phyloP scores from a whole-genome alignment of 2,329 filamentous ascomycete species.

The Fusarium miscanthi region DNA sequence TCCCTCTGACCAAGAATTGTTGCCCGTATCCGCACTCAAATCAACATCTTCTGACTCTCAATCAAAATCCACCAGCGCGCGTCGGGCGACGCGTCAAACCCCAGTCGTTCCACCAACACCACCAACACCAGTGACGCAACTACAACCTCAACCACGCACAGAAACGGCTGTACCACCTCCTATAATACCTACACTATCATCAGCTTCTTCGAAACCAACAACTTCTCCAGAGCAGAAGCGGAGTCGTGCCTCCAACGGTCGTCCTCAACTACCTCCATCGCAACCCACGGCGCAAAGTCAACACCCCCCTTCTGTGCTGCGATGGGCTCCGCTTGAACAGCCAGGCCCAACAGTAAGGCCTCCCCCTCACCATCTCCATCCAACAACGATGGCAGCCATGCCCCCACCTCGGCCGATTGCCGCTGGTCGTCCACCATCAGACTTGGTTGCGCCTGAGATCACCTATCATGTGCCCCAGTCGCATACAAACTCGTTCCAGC shows the following conservation, averaged over 20 bases:
- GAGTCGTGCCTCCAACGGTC: constrained; percentile 26
- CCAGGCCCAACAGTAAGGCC: constrained; percentile 29
- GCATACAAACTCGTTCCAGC: constrained; percentile 39
- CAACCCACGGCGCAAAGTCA: constrained; percentile 17
- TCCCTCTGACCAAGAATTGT: constrained; percentile 23
- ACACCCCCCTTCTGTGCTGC: constrained; percentile 34
- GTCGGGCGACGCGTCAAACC: constrained; percentile 56
- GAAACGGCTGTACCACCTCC: constrained; percentile 33
- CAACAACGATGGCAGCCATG: constrained; percentile 41
- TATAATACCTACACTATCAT: constrained; percentile 28
- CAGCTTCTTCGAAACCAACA: background rate
- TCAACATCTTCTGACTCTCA: constrained; percentile 20
- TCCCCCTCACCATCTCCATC: background rate
- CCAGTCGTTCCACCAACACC: constrained; percentile 48
- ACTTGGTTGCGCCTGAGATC: constrained; percentile 55
- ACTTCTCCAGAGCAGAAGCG: constrained; percentile 37
- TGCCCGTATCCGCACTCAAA: background rate
- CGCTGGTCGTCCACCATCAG: constrained; percentile 46
- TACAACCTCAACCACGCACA: constrained; percentile 31
- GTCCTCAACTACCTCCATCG: constrained; percentile 12
- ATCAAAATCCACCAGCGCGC: constrained; percentile 44
- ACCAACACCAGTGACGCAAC: constrained; percentile 37
- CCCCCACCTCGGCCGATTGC: constrained; percentile 19
- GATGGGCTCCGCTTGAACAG: constrained; percentile 44
- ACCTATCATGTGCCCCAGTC: constrained; percentile 54